Evolutionary conservation across 2,329 filamentous ascomycete genomes (phyloP).

Genomic region (Byssochlamys sp.): DNA sequence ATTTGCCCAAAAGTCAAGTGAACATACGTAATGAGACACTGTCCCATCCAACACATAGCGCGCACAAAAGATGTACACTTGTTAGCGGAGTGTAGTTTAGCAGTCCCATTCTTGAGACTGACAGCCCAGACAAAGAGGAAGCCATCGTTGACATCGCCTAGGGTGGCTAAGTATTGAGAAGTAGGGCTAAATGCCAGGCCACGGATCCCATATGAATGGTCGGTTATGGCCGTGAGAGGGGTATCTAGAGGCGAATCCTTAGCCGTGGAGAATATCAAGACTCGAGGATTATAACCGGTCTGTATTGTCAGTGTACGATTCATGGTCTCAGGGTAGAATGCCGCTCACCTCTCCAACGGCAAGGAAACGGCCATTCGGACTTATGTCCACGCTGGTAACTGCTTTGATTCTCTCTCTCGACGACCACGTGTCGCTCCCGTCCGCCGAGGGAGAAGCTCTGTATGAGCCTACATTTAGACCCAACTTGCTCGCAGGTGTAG

Average conservation of each 20-base stretch:
- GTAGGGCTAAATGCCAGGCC: conserved; percentile 84
- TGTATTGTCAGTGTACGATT: conserved; percentile 18
- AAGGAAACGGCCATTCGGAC: conserved; percentile 73
- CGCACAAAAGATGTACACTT: conserved; percentile 81
- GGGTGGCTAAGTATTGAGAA: conserved; percentile 73
- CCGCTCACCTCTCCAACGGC: conserved; percentile 70
- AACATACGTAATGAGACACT: conserved; percentile 61
- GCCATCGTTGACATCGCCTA: conserved; percentile 83
- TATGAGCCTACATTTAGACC: conserved; percentile 31
- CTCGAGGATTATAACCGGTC: conserved; percentile 84
- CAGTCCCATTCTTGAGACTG: conserved; percentile 68
- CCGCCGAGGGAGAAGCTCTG: conserved; percentile 39
- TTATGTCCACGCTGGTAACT: conserved; percentile 80
- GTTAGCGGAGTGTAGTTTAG: conserved; percentile 74
- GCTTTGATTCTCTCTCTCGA: conserved; percentile 89
- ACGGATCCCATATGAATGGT: conserved; percentile 82
- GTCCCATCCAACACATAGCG: conserved; percentile 84
- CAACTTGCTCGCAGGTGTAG: conserved; percentile 44
- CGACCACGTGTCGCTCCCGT: conserved; percentile 65
- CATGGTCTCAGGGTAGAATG: not conserved
- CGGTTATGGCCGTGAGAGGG: conserved; percentile 74
- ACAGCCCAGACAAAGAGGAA: conserved; percentile 88
- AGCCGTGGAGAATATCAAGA: conserved; percentile 75
- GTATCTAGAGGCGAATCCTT: conserved; percentile 68
- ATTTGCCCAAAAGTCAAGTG: not conserved